A percentile compares a stretch with the other conserved stretches of the same genome.
Conservation (phyloP, 805 yeast species). For the Candida gorgasii region DNA sequence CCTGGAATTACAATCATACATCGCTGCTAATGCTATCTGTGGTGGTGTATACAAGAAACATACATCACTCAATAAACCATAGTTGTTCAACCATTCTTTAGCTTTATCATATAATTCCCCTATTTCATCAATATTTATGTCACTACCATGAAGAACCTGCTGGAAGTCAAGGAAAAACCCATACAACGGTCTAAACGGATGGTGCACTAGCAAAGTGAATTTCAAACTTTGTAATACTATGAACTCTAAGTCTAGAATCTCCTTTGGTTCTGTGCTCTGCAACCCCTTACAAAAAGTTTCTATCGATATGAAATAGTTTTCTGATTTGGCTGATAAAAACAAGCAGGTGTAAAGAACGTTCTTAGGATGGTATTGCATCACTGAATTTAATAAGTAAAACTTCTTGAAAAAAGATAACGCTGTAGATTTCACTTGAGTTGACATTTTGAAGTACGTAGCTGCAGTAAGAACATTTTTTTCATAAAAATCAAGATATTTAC, state of each 20-base stretch:
- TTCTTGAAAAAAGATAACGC: conserved; percentile 80
- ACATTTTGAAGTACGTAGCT: conserved; percentile 73
- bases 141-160: conserved; percentile 46
- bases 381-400: conserved; percentile 78
- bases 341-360: conserved; percentile 69
- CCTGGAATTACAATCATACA: conserved; percentile 64
- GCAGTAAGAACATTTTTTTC: conserved; percentile 69
- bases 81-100: conserved; percentile 60
- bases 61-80: conserved; percentile 71
- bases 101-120: conserved; percentile 74
- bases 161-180: conserved; percentile 95
- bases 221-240: conserved; percentile 67
- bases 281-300: conserved; percentile 74
- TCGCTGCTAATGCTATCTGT: conserved; percentile 88
- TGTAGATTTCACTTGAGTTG: conserved; percentile 86
- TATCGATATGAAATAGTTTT: conserved; percentile 85
- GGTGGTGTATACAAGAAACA: conserved; percentile 86
- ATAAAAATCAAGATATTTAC: conserved; percentile 64
- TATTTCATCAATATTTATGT: conserved; percentile 49
- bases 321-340: conserved; percentile 90
- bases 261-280: conserved; percentile 62
- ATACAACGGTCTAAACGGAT: conserved; percentile 85
- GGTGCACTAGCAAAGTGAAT: conserved; percentile 84
- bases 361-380: conserved; percentile 87
- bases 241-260: conserved; percentile 79